These are phyloP conservation scores for Aschersonia sp. DNA, from an alignment of 2,329 filamentous ascomycete genomes.

Conservation along the genomic window DNA sequence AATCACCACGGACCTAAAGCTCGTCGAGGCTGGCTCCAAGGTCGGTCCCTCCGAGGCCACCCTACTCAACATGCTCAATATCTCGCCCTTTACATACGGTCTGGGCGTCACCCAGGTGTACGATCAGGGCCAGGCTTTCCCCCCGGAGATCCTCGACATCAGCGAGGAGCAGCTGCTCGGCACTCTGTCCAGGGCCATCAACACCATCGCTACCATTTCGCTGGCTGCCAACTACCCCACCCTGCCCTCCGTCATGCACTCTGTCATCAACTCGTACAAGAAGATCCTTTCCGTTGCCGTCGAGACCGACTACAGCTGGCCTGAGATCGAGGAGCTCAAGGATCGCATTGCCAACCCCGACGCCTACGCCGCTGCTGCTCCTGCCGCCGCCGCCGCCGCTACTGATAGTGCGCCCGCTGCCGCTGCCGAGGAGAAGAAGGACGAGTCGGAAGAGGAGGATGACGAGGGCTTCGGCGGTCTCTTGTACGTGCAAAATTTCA, in stretches of 20 bases:
- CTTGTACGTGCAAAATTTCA: constrained; percentile 36
- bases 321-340: constrained; percentile 95
- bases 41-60: constrained; percentile 98
- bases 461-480: constrained; percentile 67
- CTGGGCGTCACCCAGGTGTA: constrained; percentile 95
- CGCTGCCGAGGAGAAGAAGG: constrained; percentile 49
- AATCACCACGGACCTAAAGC: constrained; percentile 96
- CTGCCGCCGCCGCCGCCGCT: constrained; percentile 46
- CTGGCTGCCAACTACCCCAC: constrained; percentile 93
- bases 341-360: constrained; percentile 99
- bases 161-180: constrained; percentile 87
- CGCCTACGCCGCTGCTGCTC: constrained; percentile 76
- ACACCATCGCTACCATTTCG: constrained; percentile 79
- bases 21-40: constrained; percentile 83
- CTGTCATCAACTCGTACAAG: constrained; percentile 96
- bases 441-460: constrained; percentile 55
- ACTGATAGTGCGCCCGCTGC: constrained; percentile 33
- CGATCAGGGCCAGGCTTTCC: constrained; percentile 91
- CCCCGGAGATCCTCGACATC: constrained; percentile 76
- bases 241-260: constrained; percentile 91
- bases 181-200: constrained; percentile 66
- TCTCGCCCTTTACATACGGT: constrained; percentile 99
- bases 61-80: constrained; percentile 99
- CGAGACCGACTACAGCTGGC: constrained; percentile 84
- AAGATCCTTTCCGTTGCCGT: constrained; percentile 82